Evolutionary conservation across 1,284 basidiomycete genomes (phyloP).

Genomic region (Volvariella volvacea): DNA sequence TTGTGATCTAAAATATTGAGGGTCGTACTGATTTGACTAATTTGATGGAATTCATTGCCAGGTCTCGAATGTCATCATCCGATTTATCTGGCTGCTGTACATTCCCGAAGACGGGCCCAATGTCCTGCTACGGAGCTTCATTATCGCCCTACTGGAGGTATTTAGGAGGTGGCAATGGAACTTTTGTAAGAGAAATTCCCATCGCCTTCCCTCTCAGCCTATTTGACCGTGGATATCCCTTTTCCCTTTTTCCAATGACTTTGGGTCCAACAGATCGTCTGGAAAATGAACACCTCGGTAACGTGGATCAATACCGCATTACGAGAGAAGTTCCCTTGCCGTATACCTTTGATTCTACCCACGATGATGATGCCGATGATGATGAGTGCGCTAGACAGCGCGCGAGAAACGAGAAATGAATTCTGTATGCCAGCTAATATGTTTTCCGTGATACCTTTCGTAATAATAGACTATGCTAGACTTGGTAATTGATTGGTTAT

Average conservation of each 20-base stretch:
- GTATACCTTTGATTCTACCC: slow-evolving; percentile 50
- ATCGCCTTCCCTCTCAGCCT: not conserved
- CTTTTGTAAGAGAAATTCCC: slow-evolving; percentile 55
- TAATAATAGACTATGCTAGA: too few species aligned
- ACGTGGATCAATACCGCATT: slow-evolving; percentile 81
- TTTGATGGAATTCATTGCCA: too few species aligned
- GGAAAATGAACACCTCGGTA: slow-evolving; percentile 85
- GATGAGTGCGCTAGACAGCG: too few species aligned
- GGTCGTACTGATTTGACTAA: too few species aligned
- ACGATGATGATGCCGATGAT: slow-evolving; percentile 25
- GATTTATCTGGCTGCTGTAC: slow-evolving; percentile 83
- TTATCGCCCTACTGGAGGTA: slow-evolving; percentile 73
- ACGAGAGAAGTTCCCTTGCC: slow-evolving; percentile 74
- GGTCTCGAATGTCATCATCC: slow-evolving; percentile 67
- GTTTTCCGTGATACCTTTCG: too few species aligned
- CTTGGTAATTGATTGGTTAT: too few species aligned
- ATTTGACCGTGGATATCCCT: not conserved
- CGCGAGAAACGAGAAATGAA: too few species aligned
- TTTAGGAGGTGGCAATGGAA: slow-evolving; percentile 88
- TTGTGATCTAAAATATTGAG: too few species aligned
- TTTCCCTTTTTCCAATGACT: slow-evolving; percentile 8
- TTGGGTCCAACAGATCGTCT: slow-evolving; percentile 49
- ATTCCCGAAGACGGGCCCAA: slow-evolving; percentile 49
- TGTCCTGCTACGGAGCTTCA: slow-evolving; percentile 56
- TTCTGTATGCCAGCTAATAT: too few species aligned